Evolutionary conservation across 2,329 filamentous ascomycete species (phyloP).

Genomic region (Fusarium sp.): DNA sequence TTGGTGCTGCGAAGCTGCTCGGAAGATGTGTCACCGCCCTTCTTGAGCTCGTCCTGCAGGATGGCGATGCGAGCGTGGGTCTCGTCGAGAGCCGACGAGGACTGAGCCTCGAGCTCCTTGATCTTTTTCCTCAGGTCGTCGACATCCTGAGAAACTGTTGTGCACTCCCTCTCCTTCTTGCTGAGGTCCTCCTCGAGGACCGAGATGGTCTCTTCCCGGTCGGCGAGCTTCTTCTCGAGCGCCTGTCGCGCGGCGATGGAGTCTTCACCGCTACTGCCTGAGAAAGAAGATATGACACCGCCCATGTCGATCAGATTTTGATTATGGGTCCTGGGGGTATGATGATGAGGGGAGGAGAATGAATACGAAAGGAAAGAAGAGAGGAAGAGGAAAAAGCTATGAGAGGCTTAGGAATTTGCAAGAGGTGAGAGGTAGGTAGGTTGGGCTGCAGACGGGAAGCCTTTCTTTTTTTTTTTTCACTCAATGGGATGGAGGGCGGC

Average conservation of each 20-base stretch:
- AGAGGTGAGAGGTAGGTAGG: constrained; percentile 30
- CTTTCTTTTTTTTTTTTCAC: constrained; percentile 18
- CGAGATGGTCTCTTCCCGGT: constrained; percentile 52
- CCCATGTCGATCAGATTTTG: constrained; percentile 50
- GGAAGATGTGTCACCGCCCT: constrained; percentile 38
- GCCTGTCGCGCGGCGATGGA: constrained; percentile 47
- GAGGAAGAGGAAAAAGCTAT: neutral
- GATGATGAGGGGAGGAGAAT: constrained; percentile 12
- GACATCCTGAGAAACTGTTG: constrained; percentile 49
- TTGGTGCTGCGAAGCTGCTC: constrained; percentile 45
- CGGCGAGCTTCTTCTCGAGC: constrained; percentile 54
- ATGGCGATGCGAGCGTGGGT: constrained; percentile 48
- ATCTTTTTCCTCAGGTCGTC: constrained; percentile 55
- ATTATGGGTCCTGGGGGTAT: constrained; percentile 27
- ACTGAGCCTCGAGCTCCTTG: constrained; percentile 49
- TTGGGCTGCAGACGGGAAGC: constrained; percentile 24
- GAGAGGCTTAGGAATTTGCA: constrained; percentile 20
- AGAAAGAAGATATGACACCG: constrained; percentile 55
- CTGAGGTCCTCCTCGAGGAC: constrained; percentile 48
- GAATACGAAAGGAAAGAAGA: neutral
- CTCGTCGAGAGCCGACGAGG: constrained; percentile 47
- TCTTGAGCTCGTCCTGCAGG: constrained; percentile 51
- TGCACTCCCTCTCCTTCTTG: constrained; percentile 55
- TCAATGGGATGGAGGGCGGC: constrained; percentile 13
- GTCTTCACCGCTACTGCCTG: constrained; percentile 48